Conservation (phyloP, 2,329 filamentous ascomycete species). For the Colletotrichum sp. region DNA sequence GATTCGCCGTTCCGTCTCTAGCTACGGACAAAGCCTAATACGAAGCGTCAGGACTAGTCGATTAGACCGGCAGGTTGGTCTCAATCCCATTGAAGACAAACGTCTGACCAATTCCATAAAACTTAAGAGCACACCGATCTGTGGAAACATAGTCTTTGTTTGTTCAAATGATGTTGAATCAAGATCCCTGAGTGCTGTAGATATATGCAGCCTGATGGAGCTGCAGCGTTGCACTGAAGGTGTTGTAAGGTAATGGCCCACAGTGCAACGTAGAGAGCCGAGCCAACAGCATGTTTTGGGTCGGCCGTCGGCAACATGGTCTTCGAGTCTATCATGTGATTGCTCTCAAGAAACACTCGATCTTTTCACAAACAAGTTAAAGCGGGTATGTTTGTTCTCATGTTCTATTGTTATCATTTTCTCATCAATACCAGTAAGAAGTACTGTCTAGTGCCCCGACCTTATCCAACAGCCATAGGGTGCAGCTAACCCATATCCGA, state of each 20-base stretch:
- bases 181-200: not conserved
- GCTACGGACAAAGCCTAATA: accelerated
- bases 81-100: not conserved
- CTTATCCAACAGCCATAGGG: not conserved
- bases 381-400: not conserved
- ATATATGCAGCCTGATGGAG: not conserved
- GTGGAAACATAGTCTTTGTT: not conserved
- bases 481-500: not conserved
- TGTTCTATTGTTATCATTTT: not conserved
- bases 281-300: not conserved
- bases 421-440: not conserved
- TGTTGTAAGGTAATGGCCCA: not conserved
- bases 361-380: not conserved
- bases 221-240: not conserved
- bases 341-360: not conserved
- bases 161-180: not conserved
- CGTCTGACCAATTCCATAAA: not conserved
- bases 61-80: not conserved
- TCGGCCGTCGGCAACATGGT: not conserved
- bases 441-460: not conserved
- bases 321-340: not conserved
- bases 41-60: accelerated
- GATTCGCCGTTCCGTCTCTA: too few relatives aligned
- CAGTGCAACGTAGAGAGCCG: not conserved
- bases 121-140: not conserved